phyloP scores from a whole-genome alignment of 2,329 filamentous ascomycete genomes.

The Sporothrix brasiliensis region DNA sequence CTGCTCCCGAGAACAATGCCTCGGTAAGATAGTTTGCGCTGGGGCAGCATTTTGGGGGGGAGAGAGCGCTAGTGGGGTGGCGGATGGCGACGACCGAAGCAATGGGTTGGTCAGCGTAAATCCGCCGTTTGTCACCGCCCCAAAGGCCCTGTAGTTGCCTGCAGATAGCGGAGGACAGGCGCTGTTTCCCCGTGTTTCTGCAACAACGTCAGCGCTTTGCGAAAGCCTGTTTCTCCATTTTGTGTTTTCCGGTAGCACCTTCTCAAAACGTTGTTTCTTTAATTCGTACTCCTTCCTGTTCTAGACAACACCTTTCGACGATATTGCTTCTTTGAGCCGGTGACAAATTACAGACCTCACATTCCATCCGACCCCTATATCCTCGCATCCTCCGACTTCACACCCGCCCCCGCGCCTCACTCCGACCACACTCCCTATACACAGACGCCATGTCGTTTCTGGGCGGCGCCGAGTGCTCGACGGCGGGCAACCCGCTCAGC shows the following conservation, averaged over 20 bases:
- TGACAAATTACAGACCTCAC: not conserved
- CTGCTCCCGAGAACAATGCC: constrained; percentile 32
- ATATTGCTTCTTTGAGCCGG: constrained; percentile 8
- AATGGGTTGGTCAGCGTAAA: constrained; percentile 17
- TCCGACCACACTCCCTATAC: not conserved
- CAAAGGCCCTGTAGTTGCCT: not conserved
- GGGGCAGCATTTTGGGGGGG: not conserved
- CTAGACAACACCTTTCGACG: not conserved
- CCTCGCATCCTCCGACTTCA: not conserved
- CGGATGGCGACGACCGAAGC: constrained; percentile 14
- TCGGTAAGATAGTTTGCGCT: constrained; percentile 24
- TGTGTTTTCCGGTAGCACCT: not conserved
- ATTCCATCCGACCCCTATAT: not conserved
- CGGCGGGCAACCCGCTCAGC: constrained; percentile 90
- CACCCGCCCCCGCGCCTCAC: not conserved
- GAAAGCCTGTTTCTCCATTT: not conserved
- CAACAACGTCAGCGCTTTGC: too few relatives aligned
- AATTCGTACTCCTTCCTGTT: constrained; percentile 14
- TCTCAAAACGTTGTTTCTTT: not conserved
- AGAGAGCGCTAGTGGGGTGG: constrained; percentile 3
- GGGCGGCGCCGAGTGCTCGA: constrained; percentile 94
- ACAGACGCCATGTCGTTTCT: constrained; percentile 79
- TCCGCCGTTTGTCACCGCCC: constrained; percentile 30
- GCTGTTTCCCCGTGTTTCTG: constrained; percentile 20
- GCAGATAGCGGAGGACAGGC: not conserved